Evolutionary conservation across 768 basidiomycete species (phyloP), one percentile per base, ranked within the genome.

Genomic region (Austroboletus eburneus): DNA sequence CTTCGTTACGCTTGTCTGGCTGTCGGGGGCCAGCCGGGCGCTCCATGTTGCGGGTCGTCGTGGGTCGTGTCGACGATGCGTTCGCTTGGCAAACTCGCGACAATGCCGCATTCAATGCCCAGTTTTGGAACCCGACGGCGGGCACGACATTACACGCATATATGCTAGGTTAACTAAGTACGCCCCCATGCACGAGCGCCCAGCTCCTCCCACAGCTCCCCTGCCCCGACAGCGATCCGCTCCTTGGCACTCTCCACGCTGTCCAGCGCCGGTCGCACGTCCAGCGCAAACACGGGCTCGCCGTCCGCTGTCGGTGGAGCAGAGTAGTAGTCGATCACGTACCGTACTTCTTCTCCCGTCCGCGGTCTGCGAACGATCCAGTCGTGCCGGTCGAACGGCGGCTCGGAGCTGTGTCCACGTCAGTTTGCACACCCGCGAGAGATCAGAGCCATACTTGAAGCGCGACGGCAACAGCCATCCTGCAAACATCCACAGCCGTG

Each of bases 291-390:
- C 6, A 94, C 93, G 16, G 96, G 96, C 37, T 87, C 88, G 8
- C 95, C 95, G 55, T 96, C 87, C 8, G 81, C 75, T 45, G 94
- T 85, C 3, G 87, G 81, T 2, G 94, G 91, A 1, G 91, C 92
- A 39, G 90, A 88, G 68, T 98, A 98, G 69, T 99, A 99, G 72
- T 99, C 96, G 57, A 99, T 98, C 39, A 99, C 88, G 67, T 99
- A 95, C 62, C 91, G 87, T 42, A 91, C 85, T 67, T 91, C 87
- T 56, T 88, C 80, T 16, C 87, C 83, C 2, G 85, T 83, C 33
- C 72, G 71, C 25, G 85, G 82, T 42, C 95, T 83, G 24, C 86
- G 86, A 44, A 99, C 77, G 43, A 96, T 69, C 96, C 96, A 99
- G 70, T 99, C 96, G 64, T 99, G 96, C 8, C 96, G 84, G 63